Base-by-base conservation (phyloP, 2,329 filamentous ascomycete genomes). In the Neonectria sp. region DNA sequence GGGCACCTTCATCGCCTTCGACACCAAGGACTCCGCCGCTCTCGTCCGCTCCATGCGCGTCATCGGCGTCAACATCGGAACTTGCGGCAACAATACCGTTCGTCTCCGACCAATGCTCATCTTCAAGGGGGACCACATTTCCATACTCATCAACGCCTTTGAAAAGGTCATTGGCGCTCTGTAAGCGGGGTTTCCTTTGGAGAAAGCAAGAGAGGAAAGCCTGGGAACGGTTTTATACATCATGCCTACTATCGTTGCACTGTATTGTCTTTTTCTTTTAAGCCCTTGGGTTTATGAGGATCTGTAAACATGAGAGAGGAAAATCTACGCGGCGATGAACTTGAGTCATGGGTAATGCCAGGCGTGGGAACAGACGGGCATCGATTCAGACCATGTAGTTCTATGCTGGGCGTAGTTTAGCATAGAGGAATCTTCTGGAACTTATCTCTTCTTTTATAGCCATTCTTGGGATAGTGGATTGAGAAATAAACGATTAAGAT, bases 1-100 rank as follows among this genome's bases (percentile, higher is more conserved):
- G 79, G 93, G 78, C 64, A 95, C 92, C 4, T 95, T 94, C 82
- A 92, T 95, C 77, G 93, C 93, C 33, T 95, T 92, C 84, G 93
- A 95, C 76, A 92, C 88, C 58, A 90, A 90, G 68, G 84, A 90
- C 71, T 83, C 92, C 49, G 92, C 93, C 70, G 87, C 89, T 72
- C 89, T 95, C 75, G 81, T 95, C 69, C 89, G 84, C 79, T 90
- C 88, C 81, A 92, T 91, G 72, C 95, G 94, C 87, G 83, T 81
- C 3, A 83, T 92, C 3, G 93, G 93, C 67, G 84, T 95, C 76
- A 95, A 95, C 81, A 90, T 95, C 77, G 93, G 93, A 69, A 93
- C 92, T n/a, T 90, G 88, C 73, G 93, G 93, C 33, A 87, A 86
- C 78, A 83, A 81, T 68, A 92, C 93, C 15, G 90, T 95, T 21